A percentile compares a stretch with the other conserved stretches of the same genome.
Conservation (phyloP, 805 yeast species). For the Starmerella sp. region DNA sequence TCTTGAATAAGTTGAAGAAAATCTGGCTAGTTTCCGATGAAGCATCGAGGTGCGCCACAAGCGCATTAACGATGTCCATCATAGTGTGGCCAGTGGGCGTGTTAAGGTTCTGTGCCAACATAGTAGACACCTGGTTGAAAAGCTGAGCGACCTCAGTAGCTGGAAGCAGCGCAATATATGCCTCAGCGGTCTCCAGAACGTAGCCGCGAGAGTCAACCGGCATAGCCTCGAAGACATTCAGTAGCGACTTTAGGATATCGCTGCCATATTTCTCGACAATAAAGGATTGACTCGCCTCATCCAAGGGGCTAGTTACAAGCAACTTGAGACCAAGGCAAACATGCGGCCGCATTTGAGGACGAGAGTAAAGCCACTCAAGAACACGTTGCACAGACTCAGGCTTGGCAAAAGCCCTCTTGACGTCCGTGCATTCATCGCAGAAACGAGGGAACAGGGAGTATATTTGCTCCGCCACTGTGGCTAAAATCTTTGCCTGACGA, state of each 20-base stretch:
- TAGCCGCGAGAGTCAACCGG: conserved; percentile 67
- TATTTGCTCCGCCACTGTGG: conserved; percentile 78
- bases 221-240: conserved; percentile 89
- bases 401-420: conserved; percentile 32
- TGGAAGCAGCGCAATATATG: conserved; percentile 59
- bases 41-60: conserved; percentile 73
- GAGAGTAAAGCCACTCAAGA: conserved; percentile 61
- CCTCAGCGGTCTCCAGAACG: conserved; percentile 76
- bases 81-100: conserved; percentile 55
- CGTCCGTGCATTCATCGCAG: conserved; percentile 75
- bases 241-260: conserved; percentile 72
- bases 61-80: conserved; percentile 80
- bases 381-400: conserved; percentile 59
- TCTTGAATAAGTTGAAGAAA: conserved; percentile 20
- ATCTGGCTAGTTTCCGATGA: conserved; percentile 6
- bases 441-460: conserved; percentile 88
- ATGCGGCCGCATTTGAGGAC: conserved; percentile 63
- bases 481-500: conserved; percentile 62
- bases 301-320: conserved; percentile 66
- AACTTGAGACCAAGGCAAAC: conserved; percentile 72
- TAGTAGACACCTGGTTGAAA: conserved; percentile 74
- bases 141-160: conserved; percentile 57
- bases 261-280: conserved; percentile 46
- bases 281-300: conserved; percentile 45
- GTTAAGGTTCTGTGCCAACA: conserved; percentile 42